phyloP scores from a whole-genome alignment of 805 yeast species.

The Kluyveromyces siamensis region DNA sequence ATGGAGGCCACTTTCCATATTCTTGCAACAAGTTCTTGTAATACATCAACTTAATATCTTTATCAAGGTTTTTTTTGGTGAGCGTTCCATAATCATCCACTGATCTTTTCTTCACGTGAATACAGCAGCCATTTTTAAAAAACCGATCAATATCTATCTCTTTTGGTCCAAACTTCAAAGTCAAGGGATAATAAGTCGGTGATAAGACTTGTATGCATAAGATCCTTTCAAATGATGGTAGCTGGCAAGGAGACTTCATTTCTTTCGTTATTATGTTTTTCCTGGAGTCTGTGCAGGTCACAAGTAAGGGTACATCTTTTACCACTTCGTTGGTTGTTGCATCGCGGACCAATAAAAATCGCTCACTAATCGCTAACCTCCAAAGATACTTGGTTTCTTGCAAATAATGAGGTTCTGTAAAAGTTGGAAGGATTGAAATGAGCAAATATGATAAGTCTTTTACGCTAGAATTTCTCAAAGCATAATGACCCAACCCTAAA shows the following conservation, averaged over 20 bases:
- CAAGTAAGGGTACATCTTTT: slow-evolving; percentile 33
- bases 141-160: slow-evolving; percentile 17
- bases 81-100: slow-evolving; percentile 1
- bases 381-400: slow-evolving; percentile 87
- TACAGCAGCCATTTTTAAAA: slow-evolving; percentile 21
- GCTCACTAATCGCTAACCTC: slow-evolving; percentile 72
- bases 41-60: background rate
- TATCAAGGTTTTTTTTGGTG: background rate
- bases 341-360: slow-evolving; percentile 75
- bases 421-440: slow-evolving; percentile 63
- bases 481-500: slow-evolving; percentile 88
- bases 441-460: slow-evolving; percentile 36
- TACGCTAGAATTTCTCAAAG: slow-evolving; percentile 53
- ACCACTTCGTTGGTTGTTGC: slow-evolving; percentile 50
- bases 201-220: slow-evolving; percentile 37
- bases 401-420: slow-evolving; percentile 39
- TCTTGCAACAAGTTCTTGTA: background rate
- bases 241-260: slow-evolving; percentile 50
- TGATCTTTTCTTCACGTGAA: slow-evolving; percentile 17
- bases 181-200: slow-evolving; percentile 43
- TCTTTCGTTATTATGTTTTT: background rate
- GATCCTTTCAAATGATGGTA: slow-evolving; percentile 52
- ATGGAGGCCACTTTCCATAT: background rate
- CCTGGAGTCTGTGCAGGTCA: slow-evolving; percentile 34
- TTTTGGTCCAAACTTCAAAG: slow-evolving; percentile 29